Percentiles rank a stretch among this genome's conserved stretches.
Conservation (phyloP, 495 filamentous ascomycete species). For the Hypoxylon fragiforme region DNA sequence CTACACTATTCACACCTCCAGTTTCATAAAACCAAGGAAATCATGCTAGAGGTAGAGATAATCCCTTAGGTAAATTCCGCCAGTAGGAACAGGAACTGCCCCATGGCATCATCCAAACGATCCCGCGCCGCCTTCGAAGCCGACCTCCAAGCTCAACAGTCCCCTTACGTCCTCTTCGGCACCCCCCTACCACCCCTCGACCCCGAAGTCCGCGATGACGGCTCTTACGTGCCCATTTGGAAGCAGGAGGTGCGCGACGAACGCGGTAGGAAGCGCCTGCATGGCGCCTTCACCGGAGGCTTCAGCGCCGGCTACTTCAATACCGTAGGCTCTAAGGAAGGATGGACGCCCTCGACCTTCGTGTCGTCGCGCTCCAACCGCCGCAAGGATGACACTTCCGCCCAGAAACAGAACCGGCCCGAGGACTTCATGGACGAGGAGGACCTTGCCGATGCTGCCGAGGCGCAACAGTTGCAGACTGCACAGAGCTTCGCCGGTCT, state of each 20-base stretch:
- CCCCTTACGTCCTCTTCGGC: constrained; percentile 81
- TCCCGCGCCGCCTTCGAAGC: constrained; percentile 76
- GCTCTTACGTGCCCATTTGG: constrained; percentile 91
- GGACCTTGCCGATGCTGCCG: constrained; percentile 84
- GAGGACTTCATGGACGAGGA: constrained; percentile 99
- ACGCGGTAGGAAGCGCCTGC: constrained; percentile 83
- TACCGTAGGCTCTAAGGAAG: constrained; percentile 96
- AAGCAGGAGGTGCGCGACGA: constrained; percentile 98
- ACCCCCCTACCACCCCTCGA: constrained; percentile 84
- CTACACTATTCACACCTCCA: no score
- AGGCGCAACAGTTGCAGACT: constrained; percentile 72
- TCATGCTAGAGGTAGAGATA: not conserved
- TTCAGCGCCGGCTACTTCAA: constrained; percentile 99
- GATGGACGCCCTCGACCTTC: constrained; percentile 91
- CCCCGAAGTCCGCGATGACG: constrained; percentile 80
- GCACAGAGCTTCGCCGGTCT: constrained; percentile 72
- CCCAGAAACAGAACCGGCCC: constrained; percentile 58
- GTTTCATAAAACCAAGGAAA: not conserved
- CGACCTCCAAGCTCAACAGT: constrained; percentile 71
- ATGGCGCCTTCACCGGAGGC: constrained; percentile 96
- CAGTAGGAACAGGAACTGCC: constrained; percentile 8
- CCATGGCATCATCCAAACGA: constrained; percentile 82
- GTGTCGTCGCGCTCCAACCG: constrained; percentile 85
- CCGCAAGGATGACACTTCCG: constrained; percentile 63
- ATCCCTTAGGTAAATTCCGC: no score